Evolutionary conservation across 192 early-diverging fungal species (phyloP).

Genomic region (Piromyces finnis): DNA sequence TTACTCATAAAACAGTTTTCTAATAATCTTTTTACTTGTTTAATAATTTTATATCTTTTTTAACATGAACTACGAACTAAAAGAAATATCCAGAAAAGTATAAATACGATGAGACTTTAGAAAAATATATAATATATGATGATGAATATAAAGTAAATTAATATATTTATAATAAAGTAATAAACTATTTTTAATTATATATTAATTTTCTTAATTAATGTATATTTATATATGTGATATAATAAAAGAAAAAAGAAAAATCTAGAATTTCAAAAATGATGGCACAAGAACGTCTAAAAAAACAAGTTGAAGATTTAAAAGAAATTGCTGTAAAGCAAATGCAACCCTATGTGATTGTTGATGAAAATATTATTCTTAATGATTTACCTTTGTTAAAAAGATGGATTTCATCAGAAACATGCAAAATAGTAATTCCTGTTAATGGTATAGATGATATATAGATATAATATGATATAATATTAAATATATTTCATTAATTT

Average conservation of each 20-base stretch:
- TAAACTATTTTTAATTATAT: too few relatives aligned
- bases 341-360: not conserved
- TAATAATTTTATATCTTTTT: too few relatives aligned
- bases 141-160: not conserved
- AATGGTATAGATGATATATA: not conserved
- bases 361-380: not conserved
- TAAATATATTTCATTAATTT: too few relatives aligned
- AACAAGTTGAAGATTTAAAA: not conserved
- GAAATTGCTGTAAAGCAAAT: not conserved
- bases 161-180: too few relatives aligned
- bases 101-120: not conserved
- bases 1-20: too few relatives aligned
- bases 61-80: too few relatives aligned
- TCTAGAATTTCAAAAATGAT: not conserved
- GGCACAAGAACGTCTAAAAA: not conserved
- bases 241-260: not conserved
- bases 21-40: too few relatives aligned
- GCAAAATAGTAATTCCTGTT: not conserved
- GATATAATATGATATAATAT: not conserved
- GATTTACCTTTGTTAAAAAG: not conserved
- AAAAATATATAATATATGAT: not conserved
- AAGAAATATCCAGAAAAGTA: not conserved
- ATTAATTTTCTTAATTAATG: too few relatives aligned
- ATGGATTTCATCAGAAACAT: not conserved
- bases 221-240: too few relatives aligned